Evolutionary conservation across 495 filamentous ascomycete species (phyloP).

Genomic region (Umbilicaria muhlenbergii): DNA sequence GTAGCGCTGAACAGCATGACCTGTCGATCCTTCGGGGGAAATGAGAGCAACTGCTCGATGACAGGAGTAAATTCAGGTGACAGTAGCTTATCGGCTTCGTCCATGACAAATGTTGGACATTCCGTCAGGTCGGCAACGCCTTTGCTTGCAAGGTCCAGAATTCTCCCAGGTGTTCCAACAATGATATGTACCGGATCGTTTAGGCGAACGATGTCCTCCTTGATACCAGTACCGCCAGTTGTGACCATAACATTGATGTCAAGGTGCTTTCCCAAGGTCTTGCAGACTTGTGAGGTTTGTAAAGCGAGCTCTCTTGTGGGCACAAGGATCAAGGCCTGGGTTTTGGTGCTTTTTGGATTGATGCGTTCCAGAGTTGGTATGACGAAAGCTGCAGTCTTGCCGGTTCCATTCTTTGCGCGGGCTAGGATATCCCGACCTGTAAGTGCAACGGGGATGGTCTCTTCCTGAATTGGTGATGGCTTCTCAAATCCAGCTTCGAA

Average conservation of each 20-base stretch:
- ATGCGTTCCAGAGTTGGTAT: constrained; percentile 92
- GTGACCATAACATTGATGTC: constrained; percentile 98
- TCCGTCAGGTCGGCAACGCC: constrained; percentile 90
- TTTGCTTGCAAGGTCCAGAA: constrained; percentile 88
- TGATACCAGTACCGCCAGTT: constrained; percentile 84
- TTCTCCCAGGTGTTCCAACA: constrained; percentile 90
- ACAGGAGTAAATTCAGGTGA: constrained; percentile 94
- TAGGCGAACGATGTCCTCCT: constrained; percentile 92
- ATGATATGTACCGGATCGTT: constrained; percentile 93
- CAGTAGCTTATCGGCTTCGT: constrained; percentile 94
- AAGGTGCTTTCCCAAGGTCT: constrained; percentile 91
- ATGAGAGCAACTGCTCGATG: constrained; percentile 84
- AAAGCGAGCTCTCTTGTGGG: constrained; percentile 96
- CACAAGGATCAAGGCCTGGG: constrained; percentile 88
- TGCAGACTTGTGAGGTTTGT: constrained; percentile 97
- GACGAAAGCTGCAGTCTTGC: constrained; percentile 95
- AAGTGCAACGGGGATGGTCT: constrained; percentile 90
- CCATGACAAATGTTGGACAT: constrained; percentile 97
- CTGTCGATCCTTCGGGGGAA: constrained; percentile 90
- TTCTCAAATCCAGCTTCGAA: constrained; percentile 99
- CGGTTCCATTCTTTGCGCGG: constrained; percentile 94
- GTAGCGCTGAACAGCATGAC: constrained; percentile 99
- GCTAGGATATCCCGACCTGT: constrained; percentile 92
- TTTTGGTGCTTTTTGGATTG: constrained; percentile 89
- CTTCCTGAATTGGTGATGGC: constrained; percentile 97